These are phyloP conservation scores for Vitis cinerea DNA, from an alignment of 164 flowering plant genomes.

Conservation along the genomic window DNA sequence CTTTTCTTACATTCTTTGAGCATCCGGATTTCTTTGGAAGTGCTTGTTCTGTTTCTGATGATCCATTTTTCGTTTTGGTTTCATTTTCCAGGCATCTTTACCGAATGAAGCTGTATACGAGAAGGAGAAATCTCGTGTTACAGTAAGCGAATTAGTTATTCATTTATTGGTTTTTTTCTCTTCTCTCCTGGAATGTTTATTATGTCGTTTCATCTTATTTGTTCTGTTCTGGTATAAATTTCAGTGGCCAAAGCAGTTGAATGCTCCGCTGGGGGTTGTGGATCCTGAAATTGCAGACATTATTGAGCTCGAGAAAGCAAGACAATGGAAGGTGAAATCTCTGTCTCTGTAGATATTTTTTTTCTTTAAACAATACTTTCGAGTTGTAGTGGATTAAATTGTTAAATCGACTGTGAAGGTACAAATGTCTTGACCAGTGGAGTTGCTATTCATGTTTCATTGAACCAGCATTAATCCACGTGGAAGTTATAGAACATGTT, in stretches of 20 bases:
- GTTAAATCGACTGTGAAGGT: no score
- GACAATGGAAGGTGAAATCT: no score
- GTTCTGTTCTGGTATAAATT: not conserved
- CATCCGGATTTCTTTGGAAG: not conserved
- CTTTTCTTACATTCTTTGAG: not conserved
- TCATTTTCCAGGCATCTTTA: slow-evolving; percentile 62
- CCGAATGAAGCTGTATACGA: slow-evolving; percentile 79
- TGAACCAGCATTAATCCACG: no score
- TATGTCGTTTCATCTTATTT: not conserved
- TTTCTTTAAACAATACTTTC: no score
- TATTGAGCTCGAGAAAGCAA: slow-evolving; percentile 93
- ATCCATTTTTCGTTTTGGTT: not conserved
- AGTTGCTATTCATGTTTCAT: no score
- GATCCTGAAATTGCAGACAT: slow-evolving; percentile 97
- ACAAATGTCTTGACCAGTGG: no score
- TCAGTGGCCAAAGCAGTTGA: slow-evolving; percentile 98
- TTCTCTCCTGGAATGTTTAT: not conserved
- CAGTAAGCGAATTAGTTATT: slow-evolving; percentile 35
- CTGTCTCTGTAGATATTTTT: no score
- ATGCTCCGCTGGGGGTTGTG: slow-evolving; percentile 75
- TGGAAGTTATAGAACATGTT: no score
- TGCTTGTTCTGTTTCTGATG: not conserved
- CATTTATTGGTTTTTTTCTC: not conserved
- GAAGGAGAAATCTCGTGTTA: slow-evolving; percentile 61
- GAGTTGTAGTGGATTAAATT: no score